A percentile compares a stretch with the other conserved stretches of the same genome.
phyloP scores from a whole-genome alignment of 2,329 filamentous ascomycete genomes.

The Ilyonectria sp. region DNA sequence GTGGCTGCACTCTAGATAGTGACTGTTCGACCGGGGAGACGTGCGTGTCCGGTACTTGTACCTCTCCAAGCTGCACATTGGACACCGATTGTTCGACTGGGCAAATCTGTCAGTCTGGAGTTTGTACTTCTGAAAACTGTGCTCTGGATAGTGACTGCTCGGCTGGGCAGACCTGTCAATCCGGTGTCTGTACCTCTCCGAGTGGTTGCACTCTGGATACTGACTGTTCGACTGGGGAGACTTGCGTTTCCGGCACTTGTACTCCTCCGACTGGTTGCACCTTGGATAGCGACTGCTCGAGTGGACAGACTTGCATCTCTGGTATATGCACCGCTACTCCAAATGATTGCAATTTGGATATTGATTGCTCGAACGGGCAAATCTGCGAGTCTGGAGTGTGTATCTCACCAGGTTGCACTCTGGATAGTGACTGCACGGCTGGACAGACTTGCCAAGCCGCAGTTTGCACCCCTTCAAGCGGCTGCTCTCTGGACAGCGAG shows the following conservation, averaged over 20 bases:
- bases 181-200: neutral
- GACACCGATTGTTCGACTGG: neutral
- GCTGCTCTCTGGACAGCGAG: neutral
- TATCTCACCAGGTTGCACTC: neutral
- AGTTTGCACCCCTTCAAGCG: neutral
- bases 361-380: neutral
- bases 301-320: neutral
- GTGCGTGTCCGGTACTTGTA: neutral
- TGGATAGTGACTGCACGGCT: neutral
- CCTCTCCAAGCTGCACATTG: no score
- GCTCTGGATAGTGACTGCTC: neutral
- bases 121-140: neutral
- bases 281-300: neutral
- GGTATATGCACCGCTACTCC: neutral
- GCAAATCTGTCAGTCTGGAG: neutral
- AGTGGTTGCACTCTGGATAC: neutral
- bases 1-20: neutral
- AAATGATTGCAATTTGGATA: neutral
- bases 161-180: neutral
- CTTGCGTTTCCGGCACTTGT: neutral
- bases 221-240: neutral
- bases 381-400: neutral
- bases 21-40: neutral
- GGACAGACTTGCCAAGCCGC: neutral
- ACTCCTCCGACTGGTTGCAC: neutral